Evolutionary conservation across 1,139 yeast genomes (phyloP).

Genomic region (Suhomyces choctaworum): DNA sequence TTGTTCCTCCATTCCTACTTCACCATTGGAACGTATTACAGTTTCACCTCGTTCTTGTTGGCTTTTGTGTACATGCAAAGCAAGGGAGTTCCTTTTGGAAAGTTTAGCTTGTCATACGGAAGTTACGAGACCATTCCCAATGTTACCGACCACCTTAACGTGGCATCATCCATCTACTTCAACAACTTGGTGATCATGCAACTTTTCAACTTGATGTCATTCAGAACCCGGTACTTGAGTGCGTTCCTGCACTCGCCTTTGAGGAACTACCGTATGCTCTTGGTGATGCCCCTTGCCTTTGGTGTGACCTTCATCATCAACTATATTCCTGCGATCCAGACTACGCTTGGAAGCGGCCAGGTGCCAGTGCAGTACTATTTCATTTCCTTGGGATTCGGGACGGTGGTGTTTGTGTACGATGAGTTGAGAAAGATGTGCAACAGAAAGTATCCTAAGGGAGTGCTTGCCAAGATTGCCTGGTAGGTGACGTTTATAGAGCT

Average conservation of each 20-base stretch:
- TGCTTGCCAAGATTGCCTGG: conserved; percentile 48
- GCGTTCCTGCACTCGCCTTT: conserved; percentile 44
- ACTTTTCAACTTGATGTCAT: conserved; percentile 47
- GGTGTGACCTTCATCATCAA: conserved; percentile 47
- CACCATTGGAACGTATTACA: conserved; percentile 43
- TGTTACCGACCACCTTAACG: conserved; percentile 26
- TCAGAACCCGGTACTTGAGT: conserved; percentile 47
- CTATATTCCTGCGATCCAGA: conserved; percentile 46
- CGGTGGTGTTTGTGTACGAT: conserved; percentile 38
- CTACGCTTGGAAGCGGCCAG: conserved; percentile 34
- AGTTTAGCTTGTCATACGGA: conserved; percentile 42
- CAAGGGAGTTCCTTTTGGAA: conserved; percentile 38
- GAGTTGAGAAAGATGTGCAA: conserved; percentile 42
- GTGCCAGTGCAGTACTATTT: conserved; percentile 53
- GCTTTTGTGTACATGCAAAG: conserved; percentile 43
- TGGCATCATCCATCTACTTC: conserved; percentile 51
- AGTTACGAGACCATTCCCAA: conserved; percentile 28
- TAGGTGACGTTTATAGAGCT: conserved; percentile 13
- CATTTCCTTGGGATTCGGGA: conserved; percentile 49
- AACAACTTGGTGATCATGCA: conserved; percentile 52
- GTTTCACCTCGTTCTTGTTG: conserved; percentile 46
- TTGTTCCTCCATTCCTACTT: conserved; percentile 47
- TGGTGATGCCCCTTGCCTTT: conserved; percentile 41
- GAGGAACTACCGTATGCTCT: conserved; percentile 30
- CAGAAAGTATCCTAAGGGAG: conserved; percentile 39